Evolutionary conservation across 495 filamentous ascomycete species (phyloP), one percentile per base, ranked within the genome.

Genomic region (Hypoxylon fragiforme): DNA sequence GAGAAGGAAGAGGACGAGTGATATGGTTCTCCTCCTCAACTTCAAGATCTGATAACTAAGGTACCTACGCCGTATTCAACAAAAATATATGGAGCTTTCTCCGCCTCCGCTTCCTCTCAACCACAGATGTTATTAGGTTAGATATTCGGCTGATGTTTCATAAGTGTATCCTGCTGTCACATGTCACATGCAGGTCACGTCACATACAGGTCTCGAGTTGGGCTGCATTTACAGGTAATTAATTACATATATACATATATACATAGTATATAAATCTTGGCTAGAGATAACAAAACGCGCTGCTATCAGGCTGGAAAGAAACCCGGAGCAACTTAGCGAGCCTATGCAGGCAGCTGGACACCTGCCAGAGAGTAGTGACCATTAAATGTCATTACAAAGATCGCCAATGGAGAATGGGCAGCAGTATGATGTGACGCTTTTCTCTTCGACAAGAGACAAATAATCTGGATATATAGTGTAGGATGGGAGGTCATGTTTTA

Each of bases 121-220:
- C n/a, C n/a, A n/a, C n/a, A n/a, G n/a, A n/a, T n/a, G n/a, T n/a
- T n/a, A n/a, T n/a, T n/a, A n/a, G n/a, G n/a, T n/a, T n/a, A 28
- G 9, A 28, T 9, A 28, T 9, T 28, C 12, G 12, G 31, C 12
- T 34, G 31, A 12, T n/a, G 31, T 13, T 12, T 12, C 12, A n/a
- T 34, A 3, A n/a, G n/a, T 13, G 7, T 4, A 4, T 37, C 32
- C 42, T 21, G 39, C 30, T 39, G 45, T 60, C 46, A 55, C 57
- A 60, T 60, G 57, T 54, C 41, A 44, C 45, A 60, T 60, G 50
- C 57, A 51, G 18, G 46, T 50, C 49, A 54, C 39, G 19, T n/a
- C n/a, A n/a, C 45, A 60, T 60, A 50, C 57, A 51, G 18, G 46
- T 50, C 49, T 60, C 39, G 19, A 34, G 35, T 42, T 54, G 41